Percentiles rank a stretch among this genome's conserved stretches.
These are phyloP conservation scores for Hygrocybe coccinea DNA, from an alignment of 768 basidiomycete species.

Conservation along the genomic window DNA sequence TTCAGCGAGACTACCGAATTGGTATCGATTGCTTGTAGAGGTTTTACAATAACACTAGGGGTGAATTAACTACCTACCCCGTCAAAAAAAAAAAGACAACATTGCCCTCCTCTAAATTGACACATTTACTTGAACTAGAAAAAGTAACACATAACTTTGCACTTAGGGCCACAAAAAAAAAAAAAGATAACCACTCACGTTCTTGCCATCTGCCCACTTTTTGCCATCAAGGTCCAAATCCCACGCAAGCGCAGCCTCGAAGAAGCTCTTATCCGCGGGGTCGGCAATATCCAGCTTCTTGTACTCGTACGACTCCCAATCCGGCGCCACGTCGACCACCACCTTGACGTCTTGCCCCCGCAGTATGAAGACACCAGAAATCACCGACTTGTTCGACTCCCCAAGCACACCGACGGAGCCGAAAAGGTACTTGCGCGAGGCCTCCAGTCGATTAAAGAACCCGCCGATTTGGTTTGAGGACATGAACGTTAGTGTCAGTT, in stretches of 20 bases:
- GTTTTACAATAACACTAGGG: too few relatives aligned
- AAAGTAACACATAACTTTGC: too few relatives aligned
- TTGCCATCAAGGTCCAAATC: constrained; percentile 85
- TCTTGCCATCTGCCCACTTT: constrained; percentile 89
- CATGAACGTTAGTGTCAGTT: constrained; percentile 91
- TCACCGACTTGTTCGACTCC: constrained; percentile 66
- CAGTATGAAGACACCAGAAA: constrained; percentile 75
- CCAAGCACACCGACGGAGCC: constrained; percentile 92
- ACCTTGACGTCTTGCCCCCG: constrained; percentile 73
- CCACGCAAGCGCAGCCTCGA: constrained; percentile 92
- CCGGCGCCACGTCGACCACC: constrained; percentile 78
- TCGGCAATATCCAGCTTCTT: constrained; percentile 71
- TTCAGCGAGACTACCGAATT: too few relatives aligned
- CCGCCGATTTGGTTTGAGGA: constrained; percentile 90
- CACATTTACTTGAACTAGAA: too few relatives aligned
- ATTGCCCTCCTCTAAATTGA: too few relatives aligned
- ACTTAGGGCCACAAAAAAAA: too few relatives aligned
- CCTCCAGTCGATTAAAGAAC: constrained; percentile 98
- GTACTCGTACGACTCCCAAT: constrained; percentile 87
- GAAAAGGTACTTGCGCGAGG: constrained; percentile 93
- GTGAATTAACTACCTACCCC: too few relatives aligned
- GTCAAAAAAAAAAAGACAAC: too few relatives aligned
- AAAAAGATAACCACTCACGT: constrained; percentile 56
- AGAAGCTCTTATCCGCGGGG: constrained; percentile 77
- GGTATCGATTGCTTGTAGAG: too few relatives aligned